Evolutionary conservation across 345 rosid species (phyloP).

Genomic region (Clausena lansium): DNA sequence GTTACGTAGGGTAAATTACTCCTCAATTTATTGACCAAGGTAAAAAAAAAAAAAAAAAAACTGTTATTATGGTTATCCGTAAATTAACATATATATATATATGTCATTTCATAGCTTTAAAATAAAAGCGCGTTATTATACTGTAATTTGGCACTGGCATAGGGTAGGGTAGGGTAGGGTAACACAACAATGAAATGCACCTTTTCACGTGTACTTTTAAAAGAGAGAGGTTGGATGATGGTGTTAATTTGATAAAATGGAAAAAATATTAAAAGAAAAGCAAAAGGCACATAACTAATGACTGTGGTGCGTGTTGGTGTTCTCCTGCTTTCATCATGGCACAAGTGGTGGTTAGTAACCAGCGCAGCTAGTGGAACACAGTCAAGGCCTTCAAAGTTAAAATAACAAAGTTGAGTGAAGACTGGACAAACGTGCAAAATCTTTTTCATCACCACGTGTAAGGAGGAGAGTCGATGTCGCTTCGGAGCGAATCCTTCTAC

Average conservation of each 20-base stretch:
- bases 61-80: too few relatives aligned
- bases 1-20: too few relatives aligned
- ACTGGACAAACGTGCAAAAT: conserved; percentile 17
- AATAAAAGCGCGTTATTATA: not conserved
- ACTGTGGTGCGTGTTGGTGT: not conserved
- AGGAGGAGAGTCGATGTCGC: conserved; percentile 16
- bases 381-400: too few relatives aligned
- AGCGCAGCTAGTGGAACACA: not conserved
- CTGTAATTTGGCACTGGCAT: not conserved
- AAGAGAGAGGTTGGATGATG: too few relatives aligned
- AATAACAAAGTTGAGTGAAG: too few relatives aligned
- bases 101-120: not conserved
- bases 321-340: not conserved
- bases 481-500: not conserved
- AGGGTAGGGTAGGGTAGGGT: too few relatives aligned
- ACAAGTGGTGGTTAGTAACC: not conserved
- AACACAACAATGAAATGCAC: not conserved
- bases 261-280: not conserved
- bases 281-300: not conserved
- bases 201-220: not conserved
- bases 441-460: conserved; percentile 5
- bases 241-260: too few relatives aligned
- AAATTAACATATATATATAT: too few relatives aligned
- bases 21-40: too few relatives aligned
- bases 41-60: too few relatives aligned